Evolutionary conservation across 305 asterid genomes (phyloP).

Genomic region (Solanum hybrid): DNA sequence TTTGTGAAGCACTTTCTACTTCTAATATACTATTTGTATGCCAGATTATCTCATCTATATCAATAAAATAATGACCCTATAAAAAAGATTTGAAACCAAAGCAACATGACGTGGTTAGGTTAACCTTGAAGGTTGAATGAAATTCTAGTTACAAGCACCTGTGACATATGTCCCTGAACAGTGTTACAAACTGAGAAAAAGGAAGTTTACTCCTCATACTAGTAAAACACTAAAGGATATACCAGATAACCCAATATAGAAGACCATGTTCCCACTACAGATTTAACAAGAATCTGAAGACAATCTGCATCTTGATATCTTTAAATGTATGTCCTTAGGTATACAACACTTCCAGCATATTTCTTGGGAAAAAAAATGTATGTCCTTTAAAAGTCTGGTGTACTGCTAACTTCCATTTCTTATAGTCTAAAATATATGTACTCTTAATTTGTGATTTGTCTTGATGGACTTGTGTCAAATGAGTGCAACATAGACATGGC

Average conservation of each 20-base stretch:
- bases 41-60: background rate
- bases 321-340: background rate
- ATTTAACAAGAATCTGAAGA: background rate
- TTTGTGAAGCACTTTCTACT: background rate
- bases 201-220: background rate
- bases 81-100: background rate
- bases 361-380: background rate
- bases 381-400: background rate
- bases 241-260: background rate
- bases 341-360: background rate
- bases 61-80: background rate
- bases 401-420: background rate
- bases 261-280: background rate
- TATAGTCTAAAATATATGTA: background rate
- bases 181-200: background rate
- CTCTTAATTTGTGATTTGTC: background rate
- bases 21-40: background rate
- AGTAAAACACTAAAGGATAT: background rate
- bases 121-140: background rate
- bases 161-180: background rate
- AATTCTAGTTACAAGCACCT: background rate
- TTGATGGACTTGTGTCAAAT: background rate
- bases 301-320: background rate
- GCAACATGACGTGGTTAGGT: background rate
- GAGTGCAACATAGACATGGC: background rate